phyloP scores from a whole-genome alignment of 495 filamentous ascomycete species.

The Aspergillus mulundensis region DNA sequence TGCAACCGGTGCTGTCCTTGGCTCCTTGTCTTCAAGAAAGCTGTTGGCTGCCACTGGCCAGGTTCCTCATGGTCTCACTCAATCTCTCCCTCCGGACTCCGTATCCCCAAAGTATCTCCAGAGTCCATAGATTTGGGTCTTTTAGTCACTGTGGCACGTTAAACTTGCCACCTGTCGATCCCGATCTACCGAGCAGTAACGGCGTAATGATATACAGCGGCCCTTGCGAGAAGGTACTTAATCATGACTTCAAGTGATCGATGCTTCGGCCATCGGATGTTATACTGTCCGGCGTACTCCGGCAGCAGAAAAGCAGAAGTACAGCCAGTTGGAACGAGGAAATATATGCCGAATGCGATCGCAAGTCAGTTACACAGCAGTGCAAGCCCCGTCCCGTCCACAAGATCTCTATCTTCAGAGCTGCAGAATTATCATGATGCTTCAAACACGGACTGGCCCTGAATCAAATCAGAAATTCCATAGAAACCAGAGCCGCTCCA shows the following conservation, averaged over 20 bases:
- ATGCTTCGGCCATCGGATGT: not conserved
- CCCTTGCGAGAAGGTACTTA: not conserved
- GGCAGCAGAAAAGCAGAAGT: not conserved
- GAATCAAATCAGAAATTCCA: not conserved
- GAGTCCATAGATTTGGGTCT: not conserved
- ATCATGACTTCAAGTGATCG: not conserved
- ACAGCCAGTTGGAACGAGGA: not conserved
- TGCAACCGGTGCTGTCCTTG: slow-evolving; percentile 13
- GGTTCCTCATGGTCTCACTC: not conserved
- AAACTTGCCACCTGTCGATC: not conserved
- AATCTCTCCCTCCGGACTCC: not conserved
- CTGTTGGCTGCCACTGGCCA: not conserved
- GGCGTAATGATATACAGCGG: not conserved
- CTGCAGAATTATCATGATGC: not conserved
- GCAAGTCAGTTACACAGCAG: not conserved
- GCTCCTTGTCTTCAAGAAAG: not conserved
- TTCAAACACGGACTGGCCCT: not conserved
- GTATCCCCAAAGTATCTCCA: not conserved
- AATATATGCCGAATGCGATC: not conserved
- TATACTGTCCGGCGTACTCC: not conserved
- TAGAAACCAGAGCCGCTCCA: not conserved
- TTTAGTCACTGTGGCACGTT: not conserved
- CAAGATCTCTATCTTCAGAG: not conserved
- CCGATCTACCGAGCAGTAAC: not conserved
- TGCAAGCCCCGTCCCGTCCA: not conserved